These are phyloP conservation scores for Chiua virens DNA, from an alignment of 768 basidiomycete genomes.

Conservation along the genomic window DNA sequence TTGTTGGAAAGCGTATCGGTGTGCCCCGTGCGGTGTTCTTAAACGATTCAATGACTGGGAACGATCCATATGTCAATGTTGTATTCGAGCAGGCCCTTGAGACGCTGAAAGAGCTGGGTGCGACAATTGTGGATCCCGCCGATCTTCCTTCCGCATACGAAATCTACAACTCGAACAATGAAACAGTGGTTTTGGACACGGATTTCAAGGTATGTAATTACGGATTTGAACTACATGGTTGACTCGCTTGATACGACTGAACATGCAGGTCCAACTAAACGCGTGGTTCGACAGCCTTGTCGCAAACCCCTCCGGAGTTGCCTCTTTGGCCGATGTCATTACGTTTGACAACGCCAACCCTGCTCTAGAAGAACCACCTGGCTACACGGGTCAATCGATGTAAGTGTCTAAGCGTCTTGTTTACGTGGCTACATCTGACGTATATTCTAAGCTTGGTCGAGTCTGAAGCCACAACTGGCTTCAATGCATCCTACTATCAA, in stretches of 20 bases:
- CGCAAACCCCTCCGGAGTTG: slow-evolving; percentile 58
- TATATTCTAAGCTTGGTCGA: slow-evolving; percentile 16
- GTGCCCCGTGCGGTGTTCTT: slow-evolving; percentile 44
- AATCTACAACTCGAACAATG: slow-evolving; percentile 48
- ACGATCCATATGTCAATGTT: slow-evolving; percentile 31
- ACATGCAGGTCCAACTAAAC: slow-evolving; percentile 50
- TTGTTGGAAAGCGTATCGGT: slow-evolving; percentile 54
- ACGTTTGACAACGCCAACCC: slow-evolving; percentile 53
- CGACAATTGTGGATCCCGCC: slow-evolving; percentile 60
- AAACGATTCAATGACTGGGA: slow-evolving; percentile 26
- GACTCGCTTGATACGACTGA: neutral
- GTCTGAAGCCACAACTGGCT: slow-evolving; percentile 26
- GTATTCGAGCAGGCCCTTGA: slow-evolving; percentile 43
- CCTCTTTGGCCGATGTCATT: slow-evolving; percentile 57
- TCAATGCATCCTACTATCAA: slow-evolving; percentile 38
- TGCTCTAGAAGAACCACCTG: slow-evolving; percentile 43
- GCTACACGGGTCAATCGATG: slow-evolving; percentile 35
- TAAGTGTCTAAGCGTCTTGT: slow-evolving; percentile 18
- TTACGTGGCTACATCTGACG: neutral
- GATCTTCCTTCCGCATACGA: slow-evolving; percentile 58
- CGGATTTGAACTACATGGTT: no score
- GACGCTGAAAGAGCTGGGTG: slow-evolving; percentile 39
- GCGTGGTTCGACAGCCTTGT: slow-evolving; percentile 46
- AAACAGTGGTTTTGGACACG: slow-evolving; percentile 50
- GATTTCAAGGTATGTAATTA: slow-evolving; percentile 56